Base-by-base conservation (phyloP, 2,329 filamentous ascomycete species). In the Colletotrichum higginsianum region DNA sequence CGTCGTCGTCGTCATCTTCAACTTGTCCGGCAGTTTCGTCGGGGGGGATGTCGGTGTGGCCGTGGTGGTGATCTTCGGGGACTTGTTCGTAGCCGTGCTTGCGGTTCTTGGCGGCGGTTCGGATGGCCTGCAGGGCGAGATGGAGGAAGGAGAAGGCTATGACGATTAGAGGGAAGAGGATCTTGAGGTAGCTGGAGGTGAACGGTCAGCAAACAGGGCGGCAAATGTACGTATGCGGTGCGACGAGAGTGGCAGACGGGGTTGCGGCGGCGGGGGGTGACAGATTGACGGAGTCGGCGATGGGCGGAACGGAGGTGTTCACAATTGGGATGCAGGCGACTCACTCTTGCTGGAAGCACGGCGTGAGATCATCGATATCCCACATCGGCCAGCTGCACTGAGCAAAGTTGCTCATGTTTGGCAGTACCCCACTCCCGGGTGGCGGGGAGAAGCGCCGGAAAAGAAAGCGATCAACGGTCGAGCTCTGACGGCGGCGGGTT, bases 111-210 rank as follows among this genome's bases (percentile, higher is more conserved):
- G 87, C 80, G 73, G 85, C 84, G 68, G 87, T 87, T 71, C 86
- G 84, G 74, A 90, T 80, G 76, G 87, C 84, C 78, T 92, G 90
- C 76, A 87, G 79, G 70, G 87, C 76, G 67, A 98, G 88, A 75
- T 91, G 86, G 63, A 93, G 79, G 75, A 95, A 80, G 8, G 96
- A 98, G 35, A 93, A 76, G 74, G 83, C 87, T 81, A 95, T 89
- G 69, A 92, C 86, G 73, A 91, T 83, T 72, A 96, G 85, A 66
- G 96, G 96, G 66, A 98, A 87, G 57, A 97, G 85, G 72, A 94
- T 90, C 82, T 94, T 92, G 65, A 97, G 88, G 81, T 93, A 95
- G 81, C 94, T 96, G 80, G 66, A 61, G 47, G 56, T 30, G 65
- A 44, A 55, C 12, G 35, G 23, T 72, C n/a, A 72, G 70, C 47